Conservation (phyloP, 306 rosid genomes). For the Cercis canadensis region DNA sequence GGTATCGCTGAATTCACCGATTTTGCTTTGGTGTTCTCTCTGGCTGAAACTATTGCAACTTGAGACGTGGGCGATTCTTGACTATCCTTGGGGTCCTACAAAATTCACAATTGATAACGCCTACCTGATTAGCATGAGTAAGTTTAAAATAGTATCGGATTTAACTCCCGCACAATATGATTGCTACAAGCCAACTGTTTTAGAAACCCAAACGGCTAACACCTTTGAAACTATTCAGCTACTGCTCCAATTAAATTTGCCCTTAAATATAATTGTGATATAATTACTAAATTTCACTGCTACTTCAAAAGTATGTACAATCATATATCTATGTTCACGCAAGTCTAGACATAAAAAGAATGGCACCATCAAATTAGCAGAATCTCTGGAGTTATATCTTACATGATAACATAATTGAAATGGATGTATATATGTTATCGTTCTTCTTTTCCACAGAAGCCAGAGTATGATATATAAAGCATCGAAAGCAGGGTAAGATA, state of each 20-base stretch:
- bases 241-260: background rate
- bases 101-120: conserved; percentile 32
- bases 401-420: conserved; percentile 6
- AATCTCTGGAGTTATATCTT: background rate
- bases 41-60: conserved; percentile 43
- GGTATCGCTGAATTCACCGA: conserved; percentile 36
- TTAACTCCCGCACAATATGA: conserved; percentile 11
- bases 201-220: background rate
- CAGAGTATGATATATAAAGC: conserved; percentile 18
- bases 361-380: conserved; percentile 10
- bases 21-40: conserved; percentile 48
- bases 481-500: conserved; percentile 2
- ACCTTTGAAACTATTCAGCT: background rate
- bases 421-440: background rate
- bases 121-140: conserved; percentile 36
- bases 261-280: conserved; percentile 1
- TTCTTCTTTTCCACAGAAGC: conserved; percentile 9
- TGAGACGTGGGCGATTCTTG: conserved; percentile 48
- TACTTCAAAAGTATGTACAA: background rate
- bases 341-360: conserved; percentile 25
- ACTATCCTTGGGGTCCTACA: conserved; percentile 60
- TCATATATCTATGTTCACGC: background rate
- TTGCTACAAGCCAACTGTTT: conserved; percentile 34
- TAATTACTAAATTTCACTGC: conserved; percentile 22
- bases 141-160: conserved; percentile 25